These are phyloP conservation scores for Neurospora sp. DNA, from an alignment of 2,329 filamentous ascomycete species.

Conservation along the genomic window DNA sequence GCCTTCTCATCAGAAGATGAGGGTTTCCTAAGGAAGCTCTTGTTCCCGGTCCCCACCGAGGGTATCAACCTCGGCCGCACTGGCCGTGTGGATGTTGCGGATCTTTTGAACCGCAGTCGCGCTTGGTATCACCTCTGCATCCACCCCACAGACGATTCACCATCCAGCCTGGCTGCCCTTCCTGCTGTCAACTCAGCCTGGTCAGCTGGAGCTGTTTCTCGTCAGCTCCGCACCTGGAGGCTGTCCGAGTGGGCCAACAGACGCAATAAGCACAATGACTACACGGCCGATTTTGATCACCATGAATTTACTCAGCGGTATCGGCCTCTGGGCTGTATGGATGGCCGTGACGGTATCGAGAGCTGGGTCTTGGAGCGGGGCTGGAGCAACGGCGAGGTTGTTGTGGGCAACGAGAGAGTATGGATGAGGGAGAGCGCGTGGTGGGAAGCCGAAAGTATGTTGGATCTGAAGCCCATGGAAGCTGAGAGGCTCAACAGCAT, in stretches of 20 bases:
- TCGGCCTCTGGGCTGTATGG: conserved; percentile 70
- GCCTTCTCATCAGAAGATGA: conserved; percentile 72
- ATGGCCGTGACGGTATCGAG: conserved; percentile 86
- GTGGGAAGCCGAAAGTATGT: conserved; percentile 97
- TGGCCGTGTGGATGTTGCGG: conserved; percentile 68
- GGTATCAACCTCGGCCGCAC: conserved; percentile 72
- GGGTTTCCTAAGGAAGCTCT: conserved; percentile 68
- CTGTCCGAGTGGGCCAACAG: conserved; percentile 95
- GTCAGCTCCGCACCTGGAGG: conserved; percentile 87
- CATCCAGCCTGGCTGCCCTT: conserved; percentile 61
- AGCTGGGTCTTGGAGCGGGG: conserved; percentile 90
- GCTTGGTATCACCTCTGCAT: conserved; percentile 92
- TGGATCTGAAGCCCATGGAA: conserved; percentile 70
- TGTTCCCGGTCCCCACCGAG: conserved; percentile 68
- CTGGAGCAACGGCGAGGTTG: conserved; percentile 96
- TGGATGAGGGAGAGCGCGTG: conserved; percentile 93
- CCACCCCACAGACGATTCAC: conserved; percentile 82
- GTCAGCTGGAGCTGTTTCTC: conserved; percentile 87
- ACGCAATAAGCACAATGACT: conserved; percentile 82
- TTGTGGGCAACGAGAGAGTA: conserved; percentile 80
- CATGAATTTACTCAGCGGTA: conserved; percentile 88
- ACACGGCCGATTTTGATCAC: conserved; percentile 90
- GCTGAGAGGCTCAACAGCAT: conserved; percentile 22
- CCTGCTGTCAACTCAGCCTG: conserved; percentile 70
- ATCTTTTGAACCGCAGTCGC: conserved; percentile 69